A percentile compares a stretch with the other conserved stretches of the same genome.
These are phyloP conservation scores for Phaffomyces opuntiae DNA, from an alignment of 805 yeast genomes.

Conservation along the genomic window DNA sequence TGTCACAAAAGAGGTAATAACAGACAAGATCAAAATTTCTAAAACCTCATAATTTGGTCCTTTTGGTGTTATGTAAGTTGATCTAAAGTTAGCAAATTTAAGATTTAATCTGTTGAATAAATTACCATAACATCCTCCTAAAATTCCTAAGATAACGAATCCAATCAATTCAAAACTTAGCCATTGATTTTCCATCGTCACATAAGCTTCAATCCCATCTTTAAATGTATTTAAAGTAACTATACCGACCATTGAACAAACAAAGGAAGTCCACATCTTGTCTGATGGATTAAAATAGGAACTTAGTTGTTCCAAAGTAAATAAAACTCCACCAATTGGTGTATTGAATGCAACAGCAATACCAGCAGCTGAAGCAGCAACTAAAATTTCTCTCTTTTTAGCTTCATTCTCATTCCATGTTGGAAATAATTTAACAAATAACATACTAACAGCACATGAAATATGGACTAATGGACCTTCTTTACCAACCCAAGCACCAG, in stretches of 20 bases:
- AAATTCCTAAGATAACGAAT: constrained; percentile 58
- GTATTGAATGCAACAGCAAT: constrained; percentile 80
- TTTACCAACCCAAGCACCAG: constrained; percentile 78
- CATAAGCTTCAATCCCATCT: constrained; percentile 47
- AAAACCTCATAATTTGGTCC: constrained; percentile 29
- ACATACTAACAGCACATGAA: constrained; percentile 50
- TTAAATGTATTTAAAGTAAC: constrained; percentile 46
- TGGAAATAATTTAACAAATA: constrained; percentile 29
- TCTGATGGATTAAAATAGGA: constrained; percentile 55
- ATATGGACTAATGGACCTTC: constrained; percentile 87
- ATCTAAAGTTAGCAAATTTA: constrained; percentile 31
- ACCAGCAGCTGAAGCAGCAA: constrained; percentile 80
- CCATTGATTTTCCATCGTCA: constrained; percentile 71
- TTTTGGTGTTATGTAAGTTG: constrained; percentile 13
- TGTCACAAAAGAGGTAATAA: constrained; percentile 46
- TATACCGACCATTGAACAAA: constrained; percentile 69
- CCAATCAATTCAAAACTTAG: constrained; percentile 63
- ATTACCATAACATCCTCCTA: constrained; percentile 66
- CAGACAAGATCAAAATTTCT: constrained; percentile 43
- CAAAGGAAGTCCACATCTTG: constrained; percentile 79
- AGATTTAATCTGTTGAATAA: constrained; percentile 43
- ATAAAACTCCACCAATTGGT: constrained; percentile 83
- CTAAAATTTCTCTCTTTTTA: constrained; percentile 52
- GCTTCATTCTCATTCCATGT: constrained; percentile 42
- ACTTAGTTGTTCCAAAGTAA: constrained; percentile 63